Base-by-base conservation (phyloP, 2,329 filamentous ascomycete species). In the Fusarium denticulatum region DNA sequence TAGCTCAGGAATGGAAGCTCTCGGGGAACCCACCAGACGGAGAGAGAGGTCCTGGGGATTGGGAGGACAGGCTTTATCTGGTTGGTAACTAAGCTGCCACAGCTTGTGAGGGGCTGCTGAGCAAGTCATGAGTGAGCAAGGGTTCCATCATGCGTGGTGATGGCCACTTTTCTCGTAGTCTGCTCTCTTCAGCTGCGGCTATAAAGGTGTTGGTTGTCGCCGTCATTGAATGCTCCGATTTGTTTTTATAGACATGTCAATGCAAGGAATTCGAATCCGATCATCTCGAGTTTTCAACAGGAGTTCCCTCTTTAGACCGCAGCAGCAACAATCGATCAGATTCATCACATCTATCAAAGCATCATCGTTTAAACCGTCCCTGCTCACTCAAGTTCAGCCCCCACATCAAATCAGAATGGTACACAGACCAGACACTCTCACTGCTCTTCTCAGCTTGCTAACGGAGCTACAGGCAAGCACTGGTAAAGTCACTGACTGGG, bases 401-500 rank as follows among this genome's bases (percentile, higher is more conserved):
- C 53, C 58, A 55, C 64, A 59, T 59, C 76, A 78, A 64, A 69
- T 61, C 58, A 78, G 76, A 71, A 78, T 78, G 76, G 76, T 77
- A 30, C 71, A 64, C 26, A 42, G n/a, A 36, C 39, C 24, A 30
- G 39, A 47, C 14, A 36, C 45, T 39, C 28, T 55, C 30, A 42
- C 18, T 42, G 22, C 42, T 30, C 39, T 57, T 26, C 20, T 43
- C 68, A 45, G 30, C 30, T 46, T 63, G 39, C 68, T 76, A 60
- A 78, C 61, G 55, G 34, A 46, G 16, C n/a, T 60, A 47, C 57
- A 77, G 75, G 39, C 73, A 42, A 77, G 72, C 69, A 71, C 66
- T 43, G 43, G 57, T 28, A 77, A 75, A 62, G 94, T 97, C 81
- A 95, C 94, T 50, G 90, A 96, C 79, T 97, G 94, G 94, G 94